Evolutionary conservation across 257 asterid species (phyloP).

Genomic region (Solanum tarapatanum): DNA sequence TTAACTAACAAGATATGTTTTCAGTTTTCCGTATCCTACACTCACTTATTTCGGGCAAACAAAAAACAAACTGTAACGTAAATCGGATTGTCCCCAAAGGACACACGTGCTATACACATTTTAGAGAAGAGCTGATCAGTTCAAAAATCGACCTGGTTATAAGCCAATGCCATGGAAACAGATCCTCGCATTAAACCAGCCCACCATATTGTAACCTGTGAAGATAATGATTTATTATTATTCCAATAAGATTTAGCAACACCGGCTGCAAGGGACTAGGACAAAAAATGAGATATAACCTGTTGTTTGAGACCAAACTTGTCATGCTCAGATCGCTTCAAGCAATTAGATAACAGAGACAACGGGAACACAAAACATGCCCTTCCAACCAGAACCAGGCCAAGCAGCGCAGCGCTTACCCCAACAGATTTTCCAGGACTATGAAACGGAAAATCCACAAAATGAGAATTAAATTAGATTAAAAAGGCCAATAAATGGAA

Average conservation of each 20-base stretch:
- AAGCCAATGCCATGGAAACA: constrained; percentile 74
- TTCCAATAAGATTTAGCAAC: not conserved
- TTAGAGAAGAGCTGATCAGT: not conserved
- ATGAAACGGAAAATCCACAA: constrained; percentile 2
- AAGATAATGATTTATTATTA: not conserved
- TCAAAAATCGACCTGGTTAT: constrained; percentile 49
- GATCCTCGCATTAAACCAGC: constrained; percentile 89
- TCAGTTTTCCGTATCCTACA: not conserved
- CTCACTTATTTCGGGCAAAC: not conserved
- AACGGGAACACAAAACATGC: constrained; percentile 58
- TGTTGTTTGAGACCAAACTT: constrained; percentile 43
- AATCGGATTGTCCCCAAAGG: not conserved
- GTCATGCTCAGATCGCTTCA: constrained; percentile 19
- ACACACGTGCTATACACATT: not conserved
- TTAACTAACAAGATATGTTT: not conserved
- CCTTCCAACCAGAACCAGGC: constrained; percentile 58
- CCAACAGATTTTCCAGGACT: constrained; percentile 60
- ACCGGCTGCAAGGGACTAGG: not conserved
- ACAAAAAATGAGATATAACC: constrained; percentile 12
- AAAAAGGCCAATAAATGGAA: not conserved
- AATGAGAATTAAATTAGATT: not conserved
- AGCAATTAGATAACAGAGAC: constrained; percentile 35
- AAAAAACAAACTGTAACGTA: not conserved
- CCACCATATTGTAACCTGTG: constrained; percentile 67
- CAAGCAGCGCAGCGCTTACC: constrained; percentile 43